phyloP scores from a whole-genome alignment of 2,329 filamentous ascomycete species.

The Coccinonectria pachysandricola region DNA sequence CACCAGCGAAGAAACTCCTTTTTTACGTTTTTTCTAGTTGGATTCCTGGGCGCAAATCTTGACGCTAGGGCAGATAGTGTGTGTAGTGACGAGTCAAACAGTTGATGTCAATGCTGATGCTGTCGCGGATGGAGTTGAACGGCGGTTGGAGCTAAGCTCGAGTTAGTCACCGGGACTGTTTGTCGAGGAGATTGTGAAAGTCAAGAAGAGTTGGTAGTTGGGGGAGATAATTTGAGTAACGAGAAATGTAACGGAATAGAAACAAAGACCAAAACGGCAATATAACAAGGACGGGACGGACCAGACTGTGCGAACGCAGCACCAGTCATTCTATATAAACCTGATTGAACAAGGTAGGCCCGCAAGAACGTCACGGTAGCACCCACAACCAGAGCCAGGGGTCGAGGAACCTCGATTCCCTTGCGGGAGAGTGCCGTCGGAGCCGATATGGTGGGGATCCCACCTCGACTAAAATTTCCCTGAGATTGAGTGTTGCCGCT shows the following conservation, averaged over 20 bases:
- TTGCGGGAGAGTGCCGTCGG: conserved; percentile 19
- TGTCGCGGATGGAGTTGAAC: no score
- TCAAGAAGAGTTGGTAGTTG: no score
- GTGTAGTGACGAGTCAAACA: no score
- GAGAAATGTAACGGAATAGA: conserved; percentile 3
- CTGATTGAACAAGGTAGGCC: conserved; percentile 14
- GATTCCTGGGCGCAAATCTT: no score
- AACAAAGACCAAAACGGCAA: conserved; percentile 1
- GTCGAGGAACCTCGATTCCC: conserved; percentile 17
- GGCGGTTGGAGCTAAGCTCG: no score
- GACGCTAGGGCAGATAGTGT: no score
- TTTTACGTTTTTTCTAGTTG: conserved; percentile 13
- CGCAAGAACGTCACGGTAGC: conserved; percentile 13
- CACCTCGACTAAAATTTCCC: conserved; percentile 21
- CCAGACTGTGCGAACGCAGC: conserved; percentile 6
- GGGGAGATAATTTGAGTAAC: conserved; percentile 2
- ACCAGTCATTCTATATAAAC: conserved; percentile 17
- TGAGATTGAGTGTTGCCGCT: conserved; percentile 22
- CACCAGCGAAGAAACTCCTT: conserved; percentile 10
- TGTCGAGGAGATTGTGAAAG: no score
- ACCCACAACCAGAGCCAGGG: conserved; percentile 16
- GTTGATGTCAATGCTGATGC: no score
- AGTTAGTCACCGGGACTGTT: no score
- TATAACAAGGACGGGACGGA: conserved; percentile 2
- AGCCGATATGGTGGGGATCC: conserved; percentile 20